Percentiles rank a stretch among this genome's conserved stretches.
Evolutionary conservation across 164 flowering plant genomes (phyloP).

Genomic region (Protea cynaroides): DNA sequence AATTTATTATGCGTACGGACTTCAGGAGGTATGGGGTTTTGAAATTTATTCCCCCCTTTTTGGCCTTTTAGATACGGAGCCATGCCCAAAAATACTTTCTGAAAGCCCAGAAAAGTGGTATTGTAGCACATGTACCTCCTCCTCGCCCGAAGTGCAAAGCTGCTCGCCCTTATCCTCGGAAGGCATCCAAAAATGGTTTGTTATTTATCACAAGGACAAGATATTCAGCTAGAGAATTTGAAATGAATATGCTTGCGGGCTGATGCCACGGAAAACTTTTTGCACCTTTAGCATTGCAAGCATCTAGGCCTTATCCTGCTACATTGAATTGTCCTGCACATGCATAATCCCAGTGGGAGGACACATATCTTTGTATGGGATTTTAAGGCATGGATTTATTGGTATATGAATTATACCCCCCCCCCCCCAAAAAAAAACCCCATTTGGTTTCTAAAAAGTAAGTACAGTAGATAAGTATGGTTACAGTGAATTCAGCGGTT

Average conservation of each 20-base stretch:
- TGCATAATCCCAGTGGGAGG: constrained; percentile 59
- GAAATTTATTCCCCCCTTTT: neutral
- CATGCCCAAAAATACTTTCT: constrained; percentile 98
- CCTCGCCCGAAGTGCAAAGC: constrained; percentile 97
- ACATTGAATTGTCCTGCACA: constrained; percentile 39
- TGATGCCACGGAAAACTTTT: constrained; percentile 14
- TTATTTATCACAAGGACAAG: neutral
- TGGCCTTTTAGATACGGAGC: constrained; percentile 66
- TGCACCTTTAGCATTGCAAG: constrained; percentile 49
- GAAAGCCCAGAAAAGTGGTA: constrained; percentile 93
- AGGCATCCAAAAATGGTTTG: constrained; percentile 77
- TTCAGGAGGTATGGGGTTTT: too few relatives aligned
- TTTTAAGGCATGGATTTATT: constrained; percentile 47
- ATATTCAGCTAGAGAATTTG: neutral
- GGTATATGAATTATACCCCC: neutral
- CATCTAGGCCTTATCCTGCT: constrained; percentile 48
- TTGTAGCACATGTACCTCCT: constrained; percentile 88
- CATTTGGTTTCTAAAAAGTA: neutral
- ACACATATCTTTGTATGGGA: constrained; percentile 34
- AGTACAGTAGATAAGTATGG: neutral
- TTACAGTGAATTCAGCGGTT: constrained; percentile 18
- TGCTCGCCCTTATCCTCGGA: constrained; percentile 87
- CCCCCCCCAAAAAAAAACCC: too few relatives aligned
- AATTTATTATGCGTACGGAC: too few relatives aligned
- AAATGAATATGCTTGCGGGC: neutral